Evolutionary conservation across 176 grass and related monocot species (phyloP).

Genomic region (Raddia distichophylla): DNA sequence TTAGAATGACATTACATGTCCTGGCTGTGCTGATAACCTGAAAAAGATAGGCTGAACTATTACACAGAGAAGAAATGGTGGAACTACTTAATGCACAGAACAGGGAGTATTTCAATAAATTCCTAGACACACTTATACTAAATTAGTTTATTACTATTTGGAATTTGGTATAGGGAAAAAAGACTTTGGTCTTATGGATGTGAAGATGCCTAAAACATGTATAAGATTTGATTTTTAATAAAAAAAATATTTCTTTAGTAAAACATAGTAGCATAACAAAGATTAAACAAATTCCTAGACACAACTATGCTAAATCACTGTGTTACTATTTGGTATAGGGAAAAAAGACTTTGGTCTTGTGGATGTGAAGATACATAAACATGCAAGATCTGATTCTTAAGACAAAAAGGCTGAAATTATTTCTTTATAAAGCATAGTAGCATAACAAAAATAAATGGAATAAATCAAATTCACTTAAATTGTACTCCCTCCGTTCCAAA

Average conservation of each 20-base stretch:
- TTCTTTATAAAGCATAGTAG: background rate
- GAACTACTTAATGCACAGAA: conserved; percentile 6
- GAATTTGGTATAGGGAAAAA: conserved; percentile 1
- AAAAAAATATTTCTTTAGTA: conserved; percentile 2
- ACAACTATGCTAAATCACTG: background rate
- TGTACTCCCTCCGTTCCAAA: no score
- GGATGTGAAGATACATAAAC: background rate
- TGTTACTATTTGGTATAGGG: conserved; percentile 9
- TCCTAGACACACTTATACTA: background rate
- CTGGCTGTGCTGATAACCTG: conserved; percentile 99
- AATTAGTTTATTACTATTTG: background rate
- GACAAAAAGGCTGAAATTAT: background rate
- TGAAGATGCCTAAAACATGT: background rate
- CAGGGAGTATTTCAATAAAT: background rate
- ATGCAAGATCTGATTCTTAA: background rate
- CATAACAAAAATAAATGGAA: conserved; percentile 3
- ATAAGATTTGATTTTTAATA: background rate
- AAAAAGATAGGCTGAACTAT: conserved; percentile 23
- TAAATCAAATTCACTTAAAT: background rate
- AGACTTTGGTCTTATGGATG: background rate
- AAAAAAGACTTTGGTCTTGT: background rate
- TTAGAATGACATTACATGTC: conserved; percentile 98
- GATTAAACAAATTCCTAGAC: background rate
- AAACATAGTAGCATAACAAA: background rate
- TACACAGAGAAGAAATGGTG: background rate